A percentile compares a stretch with the other conserved stretches of the same genome.
Conservation (phyloP, 192 early-diverging fungal genomes). For the Coemansia sp. region DNA sequence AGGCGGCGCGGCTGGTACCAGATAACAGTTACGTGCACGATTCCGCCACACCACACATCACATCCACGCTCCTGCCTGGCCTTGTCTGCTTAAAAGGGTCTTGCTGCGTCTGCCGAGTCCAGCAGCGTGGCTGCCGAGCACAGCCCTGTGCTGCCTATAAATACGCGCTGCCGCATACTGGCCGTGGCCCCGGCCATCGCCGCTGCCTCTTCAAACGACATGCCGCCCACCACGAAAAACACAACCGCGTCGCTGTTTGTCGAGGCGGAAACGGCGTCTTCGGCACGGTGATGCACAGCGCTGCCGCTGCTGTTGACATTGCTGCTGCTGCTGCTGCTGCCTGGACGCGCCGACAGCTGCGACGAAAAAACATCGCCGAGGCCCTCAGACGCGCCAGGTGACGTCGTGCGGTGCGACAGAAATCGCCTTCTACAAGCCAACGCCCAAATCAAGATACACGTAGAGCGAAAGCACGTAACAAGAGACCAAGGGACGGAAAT, state of each 20-base stretch:
- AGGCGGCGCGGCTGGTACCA: background rate
- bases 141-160: constrained; percentile 30
- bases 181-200: constrained; percentile 19
- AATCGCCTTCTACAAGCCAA: constrained; percentile 34
- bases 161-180: constrained; percentile 4
- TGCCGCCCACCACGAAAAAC: constrained; percentile 42
- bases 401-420: constrained; percentile 17
- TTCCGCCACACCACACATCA: background rate
- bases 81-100: background rate
- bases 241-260: constrained; percentile 24
- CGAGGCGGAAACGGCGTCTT: constrained; percentile 16
- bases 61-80: background rate
- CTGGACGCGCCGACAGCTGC: background rate
- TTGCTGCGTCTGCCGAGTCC: background rate
- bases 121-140: constrained; percentile 3
- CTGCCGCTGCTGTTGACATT: background rate
- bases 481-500: background rate
- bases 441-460: background rate
- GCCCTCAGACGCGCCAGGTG: constrained; percentile 1
- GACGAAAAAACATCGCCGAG: constrained; percentile 1
- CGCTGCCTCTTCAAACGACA: constrained; percentile 43
- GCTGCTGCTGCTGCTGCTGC: background rate
- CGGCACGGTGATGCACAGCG: constrained; percentile 2
- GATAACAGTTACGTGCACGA: background rate
- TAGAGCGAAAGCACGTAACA: background rate